Conservation (phyloP, 768 basidiomycete species). For the Wakefieldia striispora region DNA sequence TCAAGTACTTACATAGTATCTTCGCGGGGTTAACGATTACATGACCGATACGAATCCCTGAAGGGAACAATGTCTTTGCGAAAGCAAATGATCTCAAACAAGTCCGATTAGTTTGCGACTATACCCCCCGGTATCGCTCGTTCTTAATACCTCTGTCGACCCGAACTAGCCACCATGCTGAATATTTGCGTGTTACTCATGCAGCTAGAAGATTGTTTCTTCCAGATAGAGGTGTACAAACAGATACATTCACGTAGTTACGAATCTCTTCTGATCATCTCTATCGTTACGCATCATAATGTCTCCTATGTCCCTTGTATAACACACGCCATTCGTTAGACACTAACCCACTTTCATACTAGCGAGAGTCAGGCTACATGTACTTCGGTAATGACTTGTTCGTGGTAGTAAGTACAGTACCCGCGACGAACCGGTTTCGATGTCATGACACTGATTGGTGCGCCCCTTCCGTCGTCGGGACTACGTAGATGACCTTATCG, state of each 20-base stretch:
- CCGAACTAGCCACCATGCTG: slow-evolving; percentile 36
- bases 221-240: slow-evolving; percentile 85
- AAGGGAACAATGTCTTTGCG: slow-evolving; percentile 91
- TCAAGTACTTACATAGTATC: no score
- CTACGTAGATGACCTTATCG: slow-evolving; percentile 9
- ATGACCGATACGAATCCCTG: no score
- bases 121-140: slow-evolving; percentile 85
- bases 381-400: neutral
- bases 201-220: slow-evolving; percentile 94
- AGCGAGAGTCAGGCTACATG: neutral
- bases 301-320: no score
- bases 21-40: no score
- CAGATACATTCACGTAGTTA: no score
- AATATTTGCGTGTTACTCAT: slow-evolving; percentile 49
- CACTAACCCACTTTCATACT: neutral
- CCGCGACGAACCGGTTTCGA: neutral
- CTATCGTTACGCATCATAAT: no score
- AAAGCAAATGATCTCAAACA: slow-evolving; percentile 95
- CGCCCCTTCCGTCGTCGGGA: neutral
- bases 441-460: slow-evolving; percentile 4
- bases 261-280: no score
- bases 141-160: slow-evolving; percentile 71
- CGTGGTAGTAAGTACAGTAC: neutral
- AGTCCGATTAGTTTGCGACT: slow-evolving; percentile 84
- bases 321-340: neutral